Base-by-base conservation (phyloP, 2,329 filamentous ascomycete species). In the Capronia americana region DNA sequence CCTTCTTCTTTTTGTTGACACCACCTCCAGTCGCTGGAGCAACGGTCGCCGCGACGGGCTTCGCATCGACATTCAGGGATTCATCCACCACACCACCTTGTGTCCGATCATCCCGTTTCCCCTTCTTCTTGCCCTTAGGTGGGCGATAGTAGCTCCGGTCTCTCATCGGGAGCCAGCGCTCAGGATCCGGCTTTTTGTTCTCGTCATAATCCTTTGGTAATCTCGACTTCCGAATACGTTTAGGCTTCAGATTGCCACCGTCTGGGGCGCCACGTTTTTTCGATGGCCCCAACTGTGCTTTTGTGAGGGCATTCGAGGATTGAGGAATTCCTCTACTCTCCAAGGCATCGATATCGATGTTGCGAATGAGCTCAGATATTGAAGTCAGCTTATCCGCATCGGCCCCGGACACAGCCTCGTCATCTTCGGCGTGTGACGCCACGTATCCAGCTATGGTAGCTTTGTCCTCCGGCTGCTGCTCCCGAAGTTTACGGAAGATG, bases 81-180 rank as follows among this genome's bases (percentile, higher is more conserved):
- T 93, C 92, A 73, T 85, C 88, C 24, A 92, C 91, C 12, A 90
- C 81, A 57, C 93, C 94, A 67, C 95, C 95, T 77, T 98, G 95
- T 8, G 92, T 97, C 48, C 89, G 82, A 71, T 92, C 91, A 68
- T 85, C 83, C 85, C 93, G 90, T 84, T 92, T 94, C 63, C 92
- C 92, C 84, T 97, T 96, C 82, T 91, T 93, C 82, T 91, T 93
- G 5, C 93, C 93, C 82, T 95, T 97, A 2, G 74, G 74, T 7
- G 93, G 93, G 56, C 91, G 84, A 79, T 97, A 99, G 48, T 88
- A 91, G 73, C 91, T 95, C 64, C 95, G 86, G 77, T 99, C 95
- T 60, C 91, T 88, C 74, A 98, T 83, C 12, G 95, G 94, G 67
- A 99, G 80, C 95, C 95, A 99, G 69, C 95, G 86, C 79, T 99